Conservation (phyloP, 495 filamentous ascomycete species). For the Penicillium arizonense region DNA sequence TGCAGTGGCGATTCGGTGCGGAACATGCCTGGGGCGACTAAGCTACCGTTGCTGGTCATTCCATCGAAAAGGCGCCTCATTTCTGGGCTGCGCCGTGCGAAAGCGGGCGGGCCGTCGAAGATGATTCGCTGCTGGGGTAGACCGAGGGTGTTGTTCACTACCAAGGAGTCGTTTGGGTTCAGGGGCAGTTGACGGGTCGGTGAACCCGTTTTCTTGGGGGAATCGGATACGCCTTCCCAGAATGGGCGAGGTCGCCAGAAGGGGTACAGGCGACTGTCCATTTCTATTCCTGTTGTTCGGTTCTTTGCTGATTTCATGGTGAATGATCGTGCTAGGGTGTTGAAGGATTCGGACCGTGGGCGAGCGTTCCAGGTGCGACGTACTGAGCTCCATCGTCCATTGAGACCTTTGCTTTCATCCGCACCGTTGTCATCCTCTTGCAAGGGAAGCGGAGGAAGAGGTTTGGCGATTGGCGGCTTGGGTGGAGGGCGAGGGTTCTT, state of each 20-base stretch:
- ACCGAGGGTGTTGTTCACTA: slow-evolving; percentile 52
- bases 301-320: slow-evolving; percentile 47
- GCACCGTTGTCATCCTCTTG: slow-evolving; percentile 49
- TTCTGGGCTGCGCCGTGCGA: slow-evolving; percentile 43
- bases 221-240: slow-evolving; percentile 59
- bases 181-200: slow-evolving; percentile 7
- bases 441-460: slow-evolving; percentile 71
- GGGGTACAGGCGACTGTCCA: slow-evolving; percentile 65
- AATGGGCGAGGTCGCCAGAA: slow-evolving; percentile 78
- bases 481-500: slow-evolving; percentile 74
- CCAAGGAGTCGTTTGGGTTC: slow-evolving; percentile 23
- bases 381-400: slow-evolving; percentile 50
- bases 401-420: slow-evolving; percentile 37
- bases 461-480: slow-evolving; percentile 65
- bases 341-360: slow-evolving; percentile 54
- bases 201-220: slow-evolving; percentile 23
- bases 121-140: slow-evolving; percentile 54
- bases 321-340: slow-evolving; percentile 38
- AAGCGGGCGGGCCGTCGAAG: slow-evolving; percentile 34
- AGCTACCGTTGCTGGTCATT: slow-evolving; percentile 31
- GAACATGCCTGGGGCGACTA: slow-evolving; percentile 31
- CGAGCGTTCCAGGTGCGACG: slow-evolving; percentile 58
- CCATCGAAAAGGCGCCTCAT: slow-evolving; percentile 26
- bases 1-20: slow-evolving; percentile 32
- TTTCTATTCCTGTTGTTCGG: slow-evolving; percentile 40